Conservation (phyloP, 148 eudicot species). For the Suaeda aralocaspica region DNA sequence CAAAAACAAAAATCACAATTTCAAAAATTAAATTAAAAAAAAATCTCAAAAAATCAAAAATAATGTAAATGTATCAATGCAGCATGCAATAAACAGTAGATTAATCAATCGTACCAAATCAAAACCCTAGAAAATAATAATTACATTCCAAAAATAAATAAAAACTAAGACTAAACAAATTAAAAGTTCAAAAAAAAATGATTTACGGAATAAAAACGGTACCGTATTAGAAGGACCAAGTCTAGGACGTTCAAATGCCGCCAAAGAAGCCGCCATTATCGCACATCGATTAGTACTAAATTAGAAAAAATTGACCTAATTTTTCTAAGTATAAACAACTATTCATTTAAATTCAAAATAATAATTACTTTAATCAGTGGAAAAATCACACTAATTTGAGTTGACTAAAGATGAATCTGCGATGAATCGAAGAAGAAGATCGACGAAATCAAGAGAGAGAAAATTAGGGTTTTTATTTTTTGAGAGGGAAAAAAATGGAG, state of each 20-base stretch:
- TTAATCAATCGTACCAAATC: conserved; percentile 14
- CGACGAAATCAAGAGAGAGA: conserved; percentile 2
- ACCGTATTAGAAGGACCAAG: conserved; percentile 51
- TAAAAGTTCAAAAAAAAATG: not conserved
- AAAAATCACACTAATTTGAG: conserved; percentile 18
- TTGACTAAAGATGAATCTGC: conserved; percentile 20
- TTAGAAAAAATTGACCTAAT: not conserved
- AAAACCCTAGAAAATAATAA: conserved; percentile 19
- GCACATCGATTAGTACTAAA: conserved; percentile 22
- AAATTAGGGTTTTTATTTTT: conserved; percentile 37
- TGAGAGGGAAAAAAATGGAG: not conserved
- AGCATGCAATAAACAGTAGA: conserved; percentile 12
- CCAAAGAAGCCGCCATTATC: conserved; percentile 48
- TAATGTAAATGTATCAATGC: conserved; percentile 2
- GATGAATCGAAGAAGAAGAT: conserved; percentile 14
- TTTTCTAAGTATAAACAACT: not conserved
- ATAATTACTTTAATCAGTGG: not conserved
- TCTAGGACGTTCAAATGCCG: conserved; percentile 54
- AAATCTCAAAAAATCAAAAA: not conserved
- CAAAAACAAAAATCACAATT: not conserved
- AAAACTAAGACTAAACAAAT: not conserved
- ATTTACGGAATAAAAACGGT: no score
- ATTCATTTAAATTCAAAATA: not conserved
- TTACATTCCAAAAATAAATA: no score
- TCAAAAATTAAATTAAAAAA: not conserved